Percentiles rank a stretch among this genome's conserved stretches.
These are phyloP conservation scores for Anisodus tanguticus DNA, from an alignment of 257 asterid genomes.

Conservation along the genomic window DNA sequence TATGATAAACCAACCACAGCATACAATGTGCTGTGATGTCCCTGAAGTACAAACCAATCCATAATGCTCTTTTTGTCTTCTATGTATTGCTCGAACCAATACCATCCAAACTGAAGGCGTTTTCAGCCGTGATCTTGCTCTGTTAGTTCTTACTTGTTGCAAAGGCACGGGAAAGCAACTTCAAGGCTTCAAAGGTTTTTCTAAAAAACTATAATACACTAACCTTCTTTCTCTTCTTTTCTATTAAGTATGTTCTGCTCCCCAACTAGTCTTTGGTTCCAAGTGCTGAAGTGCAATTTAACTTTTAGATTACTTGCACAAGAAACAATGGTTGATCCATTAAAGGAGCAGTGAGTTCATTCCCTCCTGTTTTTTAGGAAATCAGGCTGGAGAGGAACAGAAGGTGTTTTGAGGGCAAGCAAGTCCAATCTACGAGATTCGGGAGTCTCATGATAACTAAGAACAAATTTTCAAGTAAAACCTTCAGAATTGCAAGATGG, in stretches of 20 bases:
- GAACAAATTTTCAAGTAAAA: background rate
- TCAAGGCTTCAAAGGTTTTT: background rate
- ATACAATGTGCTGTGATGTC: background rate
- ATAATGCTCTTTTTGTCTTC: background rate
- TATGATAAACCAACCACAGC: background rate
- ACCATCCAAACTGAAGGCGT: background rate
- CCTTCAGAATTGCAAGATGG: background rate
- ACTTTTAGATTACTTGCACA: background rate
- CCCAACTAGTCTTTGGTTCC: background rate
- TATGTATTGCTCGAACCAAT: background rate
- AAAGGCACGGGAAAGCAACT: background rate
- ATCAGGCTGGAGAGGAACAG: background rate
- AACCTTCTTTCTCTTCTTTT: background rate
- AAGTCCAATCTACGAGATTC: background rate
- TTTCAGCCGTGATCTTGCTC: background rate
- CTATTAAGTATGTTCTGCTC: background rate
- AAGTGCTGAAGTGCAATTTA: background rate
- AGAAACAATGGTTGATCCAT: background rate
- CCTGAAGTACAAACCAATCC: background rate
- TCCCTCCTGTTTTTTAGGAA: background rate
- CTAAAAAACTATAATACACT: background rate
- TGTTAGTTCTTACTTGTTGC: background rate
- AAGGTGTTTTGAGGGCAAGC: background rate
- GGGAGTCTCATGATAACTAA: background rate
- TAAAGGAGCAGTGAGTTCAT: background rate